A percentile compares a stretch with the other conserved stretches of the same genome.
phyloP scores from a whole-genome alignment of 495 filamentous ascomycete genomes.

The Neurospora sublineolata region DNA sequence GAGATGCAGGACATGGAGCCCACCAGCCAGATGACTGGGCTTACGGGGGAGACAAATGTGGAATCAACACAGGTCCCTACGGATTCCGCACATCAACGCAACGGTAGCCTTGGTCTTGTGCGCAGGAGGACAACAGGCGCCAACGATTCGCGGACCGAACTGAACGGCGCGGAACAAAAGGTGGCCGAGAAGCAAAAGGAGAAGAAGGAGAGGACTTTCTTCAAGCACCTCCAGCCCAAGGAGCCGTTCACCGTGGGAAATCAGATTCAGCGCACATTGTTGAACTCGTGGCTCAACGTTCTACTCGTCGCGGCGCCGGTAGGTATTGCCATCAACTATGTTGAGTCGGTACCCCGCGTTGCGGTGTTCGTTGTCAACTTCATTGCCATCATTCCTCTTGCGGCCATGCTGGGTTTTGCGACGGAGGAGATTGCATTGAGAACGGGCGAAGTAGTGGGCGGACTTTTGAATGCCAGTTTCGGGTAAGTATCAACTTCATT shows the following conservation, averaged over 20 bases:
- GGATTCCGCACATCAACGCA: neutral
- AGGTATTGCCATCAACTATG: constrained; percentile 62
- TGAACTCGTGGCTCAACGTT: constrained; percentile 77
- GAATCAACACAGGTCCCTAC: neutral
- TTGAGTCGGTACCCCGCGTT: constrained; percentile 40
- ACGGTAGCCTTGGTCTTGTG: neutral
- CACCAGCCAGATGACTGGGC: constrained; percentile 1
- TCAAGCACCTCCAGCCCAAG: constrained; percentile 34
- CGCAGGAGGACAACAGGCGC: neutral
- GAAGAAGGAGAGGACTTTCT: constrained; percentile 27
- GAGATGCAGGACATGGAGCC: constrained; percentile 1
- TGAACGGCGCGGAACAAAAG: neutral
- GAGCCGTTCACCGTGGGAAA: constrained; percentile 51
- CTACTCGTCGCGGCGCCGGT: constrained; percentile 67
- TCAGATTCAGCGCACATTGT: constrained; percentile 58
- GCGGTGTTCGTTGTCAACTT: constrained; percentile 80
- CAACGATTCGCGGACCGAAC: neutral
- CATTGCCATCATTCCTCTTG: constrained; percentile 78
- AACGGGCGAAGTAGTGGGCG: constrained; percentile 76
- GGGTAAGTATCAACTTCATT: constrained; percentile 42
- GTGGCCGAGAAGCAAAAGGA: constrained; percentile 10
- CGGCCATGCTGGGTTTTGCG: constrained; percentile 80
- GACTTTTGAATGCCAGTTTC: constrained; percentile 78
- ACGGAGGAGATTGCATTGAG: constrained; percentile 81
- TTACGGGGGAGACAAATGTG: constrained; percentile 2